Conservation (phyloP, 306 rosid species). For the Prinsepia uniflora region DNA sequence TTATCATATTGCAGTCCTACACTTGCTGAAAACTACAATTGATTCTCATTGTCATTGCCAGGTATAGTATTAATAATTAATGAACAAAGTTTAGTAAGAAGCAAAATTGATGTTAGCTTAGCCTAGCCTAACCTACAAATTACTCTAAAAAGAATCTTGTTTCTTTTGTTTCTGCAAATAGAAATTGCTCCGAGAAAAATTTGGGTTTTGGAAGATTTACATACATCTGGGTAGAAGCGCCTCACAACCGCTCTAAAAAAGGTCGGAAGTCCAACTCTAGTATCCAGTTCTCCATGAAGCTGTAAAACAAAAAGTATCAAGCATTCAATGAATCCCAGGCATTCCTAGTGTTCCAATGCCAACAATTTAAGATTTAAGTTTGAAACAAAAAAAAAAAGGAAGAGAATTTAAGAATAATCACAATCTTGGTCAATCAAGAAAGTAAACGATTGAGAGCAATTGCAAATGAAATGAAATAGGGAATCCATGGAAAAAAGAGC, state of each 20-base stretch:
- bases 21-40: constrained; percentile 64
- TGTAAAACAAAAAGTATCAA: constrained; percentile 11
- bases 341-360: neutral
- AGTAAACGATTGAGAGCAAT: neutral
- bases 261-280: constrained; percentile 55
- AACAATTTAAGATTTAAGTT: neutral
- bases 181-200: neutral
- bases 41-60: neutral
- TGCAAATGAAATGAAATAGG: neutral
- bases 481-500: neutral
- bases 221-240: constrained; percentile 67
- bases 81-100: neutral
- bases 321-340: neutral
- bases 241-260: constrained; percentile 44
- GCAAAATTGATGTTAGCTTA: neutral
- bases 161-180: neutral
- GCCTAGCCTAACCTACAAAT: neutral
- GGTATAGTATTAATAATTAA: neutral
- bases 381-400: neutral
- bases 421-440: neutral
- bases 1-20: constrained; percentile 60
- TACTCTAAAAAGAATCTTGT: neutral
- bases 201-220: constrained; percentile 6
- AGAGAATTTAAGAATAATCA: neutral
- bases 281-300: constrained; percentile 88